Evolutionary conservation across 495 filamentous ascomycete species (phyloP).

Genomic region (Antarctomyces pellizariae): DNA sequence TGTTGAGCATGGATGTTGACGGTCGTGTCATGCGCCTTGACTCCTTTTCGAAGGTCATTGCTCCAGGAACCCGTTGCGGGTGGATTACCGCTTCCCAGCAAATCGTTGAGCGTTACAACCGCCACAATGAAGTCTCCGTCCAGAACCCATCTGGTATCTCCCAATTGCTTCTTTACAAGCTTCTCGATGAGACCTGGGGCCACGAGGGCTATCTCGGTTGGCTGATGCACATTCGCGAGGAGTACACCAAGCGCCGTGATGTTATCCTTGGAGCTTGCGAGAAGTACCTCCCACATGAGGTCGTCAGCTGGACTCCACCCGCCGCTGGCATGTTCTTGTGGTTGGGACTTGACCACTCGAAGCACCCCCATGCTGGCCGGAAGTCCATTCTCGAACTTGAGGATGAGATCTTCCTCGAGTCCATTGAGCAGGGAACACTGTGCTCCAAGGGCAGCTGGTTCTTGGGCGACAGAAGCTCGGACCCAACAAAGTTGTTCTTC

Average conservation of each 20-base stretch:
- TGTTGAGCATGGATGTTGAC: constrained; percentile 41
- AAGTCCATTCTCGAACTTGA: constrained; percentile 48
- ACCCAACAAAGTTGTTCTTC: constrained; percentile 43
- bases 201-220: constrained; percentile 80
- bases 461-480: constrained; percentile 29
- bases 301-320: constrained; percentile 67
- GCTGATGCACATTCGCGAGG: constrained; percentile 61
- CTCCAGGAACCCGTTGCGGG: constrained; percentile 50
- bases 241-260: constrained; percentile 63
- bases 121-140: constrained; percentile 51
- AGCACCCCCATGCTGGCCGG: constrained; percentile 39
- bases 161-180: constrained; percentile 65
- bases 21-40: constrained; percentile 51
- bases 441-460: constrained; percentile 78
- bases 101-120: constrained; percentile 54
- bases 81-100: constrained; percentile 70
- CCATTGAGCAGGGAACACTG: constrained; percentile 48
- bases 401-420: constrained; percentile 55
- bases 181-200: constrained; percentile 86
- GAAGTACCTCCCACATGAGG: constrained; percentile 44
- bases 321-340: constrained; percentile 97
- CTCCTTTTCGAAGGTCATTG: constrained; percentile 63
- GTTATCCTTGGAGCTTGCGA: constrained; percentile 67
- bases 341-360: constrained; percentile 52
- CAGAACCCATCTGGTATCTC: constrained; percentile 70